A percentile compares a stretch with the other conserved stretches of the same genome.
Conservation (phyloP, 208 protist species). For the Leishmania major region DNA sequence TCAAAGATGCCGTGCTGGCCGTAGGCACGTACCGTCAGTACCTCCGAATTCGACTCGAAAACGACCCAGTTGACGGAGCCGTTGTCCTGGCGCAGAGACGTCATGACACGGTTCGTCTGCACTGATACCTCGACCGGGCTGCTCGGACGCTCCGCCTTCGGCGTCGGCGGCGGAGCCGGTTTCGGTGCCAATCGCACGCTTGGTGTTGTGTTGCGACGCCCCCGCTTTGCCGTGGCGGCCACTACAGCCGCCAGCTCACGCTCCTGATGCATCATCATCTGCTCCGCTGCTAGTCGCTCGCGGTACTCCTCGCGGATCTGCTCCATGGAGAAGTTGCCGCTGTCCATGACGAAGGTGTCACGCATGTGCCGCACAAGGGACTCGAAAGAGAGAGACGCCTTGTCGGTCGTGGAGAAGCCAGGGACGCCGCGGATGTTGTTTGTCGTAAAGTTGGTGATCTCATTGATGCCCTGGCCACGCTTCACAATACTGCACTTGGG, state of each 20-base stretch:
- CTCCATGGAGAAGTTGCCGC: conserved; percentile 75
- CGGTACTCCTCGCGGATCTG: conserved; percentile 80
- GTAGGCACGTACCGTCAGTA: conserved; percentile 46
- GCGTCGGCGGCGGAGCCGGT: neutral
- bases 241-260: conserved; percentile 18
- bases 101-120: conserved; percentile 45
- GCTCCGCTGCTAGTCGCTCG: conserved; percentile 51
- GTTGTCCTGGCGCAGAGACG: conserved; percentile 62
- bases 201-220: conserved; percentile 15
- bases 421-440: conserved; percentile 56
- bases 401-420: conserved; percentile 71
- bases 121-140: conserved; percentile 28
- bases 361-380: conserved; percentile 67
- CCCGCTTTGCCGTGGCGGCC: conserved; percentile 20
- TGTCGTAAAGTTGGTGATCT: conserved; percentile 62
- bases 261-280: conserved; percentile 64
- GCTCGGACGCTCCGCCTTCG: conserved; percentile 13
- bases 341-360: conserved; percentile 76
- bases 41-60: conserved; percentile 60
- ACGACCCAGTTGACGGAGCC: conserved; percentile 83
- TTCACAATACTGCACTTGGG: conserved; percentile 76
- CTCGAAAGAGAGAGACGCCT: conserved; percentile 59
- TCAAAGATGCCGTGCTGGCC: conserved; percentile 79
- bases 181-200: conserved; percentile 13
- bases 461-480: conserved; percentile 66